Conservation (phyloP, 106 monocot species). For the Gastrodia elata region DNA sequence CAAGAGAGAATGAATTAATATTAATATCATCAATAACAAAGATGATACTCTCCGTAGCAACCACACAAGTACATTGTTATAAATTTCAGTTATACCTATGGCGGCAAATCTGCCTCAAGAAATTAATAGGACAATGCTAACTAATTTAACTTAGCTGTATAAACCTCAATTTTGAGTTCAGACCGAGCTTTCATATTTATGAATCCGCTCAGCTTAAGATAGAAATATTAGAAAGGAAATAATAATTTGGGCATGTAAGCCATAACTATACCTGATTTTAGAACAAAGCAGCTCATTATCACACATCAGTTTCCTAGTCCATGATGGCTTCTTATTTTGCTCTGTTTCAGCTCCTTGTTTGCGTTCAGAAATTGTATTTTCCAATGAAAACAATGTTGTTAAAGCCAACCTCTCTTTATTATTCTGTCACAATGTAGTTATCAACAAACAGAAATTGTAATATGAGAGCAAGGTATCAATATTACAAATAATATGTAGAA, state of each 20-base stretch:
- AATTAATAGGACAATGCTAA: not conserved
- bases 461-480: not conserved
- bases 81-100: no score
- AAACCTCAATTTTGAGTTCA: not conserved
- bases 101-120: not conserved
- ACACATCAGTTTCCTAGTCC: slow-evolving; percentile 66
- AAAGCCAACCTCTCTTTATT: slow-evolving; percentile 35
- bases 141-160: not conserved
- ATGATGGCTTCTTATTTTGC: slow-evolving; percentile 64
- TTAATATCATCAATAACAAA: no score
- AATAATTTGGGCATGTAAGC: not conserved
- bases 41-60: no score
- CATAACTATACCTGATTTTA: slow-evolving; percentile 56
- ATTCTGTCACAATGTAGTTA: slow-evolving; percentile 15
- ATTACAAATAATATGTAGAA: not conserved
- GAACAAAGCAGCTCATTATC: slow-evolving; percentile 60
- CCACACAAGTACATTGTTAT: no score
- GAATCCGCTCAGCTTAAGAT: not conserved
- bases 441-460: not conserved
- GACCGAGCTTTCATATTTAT: not conserved
- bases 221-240: not conserved
- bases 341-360: slow-evolving; percentile 34
- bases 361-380: slow-evolving; percentile 64
- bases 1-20: no score
- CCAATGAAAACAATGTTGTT: slow-evolving; percentile 68